Base-by-base conservation (phyloP, 2,329 filamentous ascomycete genomes). In the Fusarium subglutinans region DNA sequence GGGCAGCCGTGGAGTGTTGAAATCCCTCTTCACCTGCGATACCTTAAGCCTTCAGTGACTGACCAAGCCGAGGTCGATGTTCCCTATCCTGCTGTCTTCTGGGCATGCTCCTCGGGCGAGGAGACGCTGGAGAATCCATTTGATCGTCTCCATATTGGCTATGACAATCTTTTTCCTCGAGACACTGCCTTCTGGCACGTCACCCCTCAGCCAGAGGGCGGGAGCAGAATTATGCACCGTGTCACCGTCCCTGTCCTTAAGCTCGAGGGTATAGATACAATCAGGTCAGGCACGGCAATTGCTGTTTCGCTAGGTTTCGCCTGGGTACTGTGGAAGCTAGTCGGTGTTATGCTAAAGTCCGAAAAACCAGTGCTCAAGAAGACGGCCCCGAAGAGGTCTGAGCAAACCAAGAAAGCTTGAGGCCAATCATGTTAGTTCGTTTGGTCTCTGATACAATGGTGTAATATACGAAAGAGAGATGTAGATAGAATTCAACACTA, bases 31-130 rank as follows among this genome's bases (percentile, higher is more conserved):
- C 96, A 98, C 79, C 87, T 98, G 7, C 92, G 96, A 38, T 98
- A 98, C 80, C 87, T 97, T 9, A 83, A 86, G 11, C 93, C 93
- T 0, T 86, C 87, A 0, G 81, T 82, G 48, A 86, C 86, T 6
- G 91, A 91, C 6, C 86, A 89, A 72, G 81, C 83, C 6, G 75
- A 86, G 9, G 82, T 91, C 2, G 84, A 90, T n/a, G 81, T 96
- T 1, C 93, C 96, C 0, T 95, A 93, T 84, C 96, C 96, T 0
- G 89, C 90, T 0, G 89, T 98, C 0, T 98, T 98, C 85, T 98
- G 95, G 95, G 94, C 95, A 2, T 98, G 96, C 79, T 86, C 89
- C 13, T 89, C 91, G 0, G 90, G 88, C 2, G 87, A 87, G 2
- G 92, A 93, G 77, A 93, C 96, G 82, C 82, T 88, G 1, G 88